Base-by-base conservation (phyloP, 208 protist species). In the Acanthamoeba sp. region DNA sequence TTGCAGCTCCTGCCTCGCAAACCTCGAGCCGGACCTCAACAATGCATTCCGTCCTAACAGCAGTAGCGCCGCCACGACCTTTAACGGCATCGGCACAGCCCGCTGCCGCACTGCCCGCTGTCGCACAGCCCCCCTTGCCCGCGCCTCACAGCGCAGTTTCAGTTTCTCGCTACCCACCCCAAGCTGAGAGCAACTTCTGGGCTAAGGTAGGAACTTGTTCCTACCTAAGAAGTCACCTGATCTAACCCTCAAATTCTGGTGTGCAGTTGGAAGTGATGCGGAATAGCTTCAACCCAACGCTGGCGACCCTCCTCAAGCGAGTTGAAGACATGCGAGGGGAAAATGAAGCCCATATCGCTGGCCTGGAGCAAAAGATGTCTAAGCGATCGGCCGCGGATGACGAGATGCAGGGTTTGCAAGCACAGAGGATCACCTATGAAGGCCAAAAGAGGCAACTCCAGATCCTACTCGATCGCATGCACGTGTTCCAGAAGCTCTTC, bases 401-500 rank as follows among this genome's bases (percentile, higher is more conserved):
- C n/a, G 27, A 80, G 10, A 32, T 80, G 20, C 45, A 80, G 22
- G 36, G 36, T 7, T 20, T 48, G 12, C 71, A 80, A 20, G 29
- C 71, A 3, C 71, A 80, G 24, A 10, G 34, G 36, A 80, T 48
- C 24, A 22, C 22, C 71, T 45, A 48, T 20, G 14, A 50, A 10
- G n/a, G 3, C 14, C 71, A 80, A 48, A 80, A 29, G 71, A 7
- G 6, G 5, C 71, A 80, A 14, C 36, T 48, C 4, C 45, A 50
- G 71, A 36, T 45, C 29, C 36, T 80, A 18, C 71, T 80, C 24
- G 71, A 80, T 16, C 32, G 71, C 6, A 80, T 80, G 71, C 32
- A 80, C 38, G 71, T 80, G 36, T 80, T 48, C 36, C 36, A n/a
- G 36, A 80, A 80, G 32, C 36, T 80, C 14, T 80, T 80, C 71